Evolutionary conservation across 495 filamentous ascomycete genomes (phyloP).

Genomic region (Podospora anserina): DNA sequence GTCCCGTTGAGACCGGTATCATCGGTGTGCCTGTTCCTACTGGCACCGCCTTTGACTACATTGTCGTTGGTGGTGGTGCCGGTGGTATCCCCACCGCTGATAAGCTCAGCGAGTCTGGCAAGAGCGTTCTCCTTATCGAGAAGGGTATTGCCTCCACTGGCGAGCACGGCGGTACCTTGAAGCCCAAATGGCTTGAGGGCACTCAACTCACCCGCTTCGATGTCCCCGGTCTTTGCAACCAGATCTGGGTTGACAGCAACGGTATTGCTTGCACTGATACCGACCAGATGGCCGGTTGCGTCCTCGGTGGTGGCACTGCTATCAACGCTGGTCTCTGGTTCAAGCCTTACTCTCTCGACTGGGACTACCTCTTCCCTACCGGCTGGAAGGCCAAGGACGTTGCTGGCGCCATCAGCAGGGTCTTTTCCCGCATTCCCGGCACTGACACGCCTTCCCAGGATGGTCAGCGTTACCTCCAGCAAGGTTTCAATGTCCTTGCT

Average conservation of each 20-base stretch:
- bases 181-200: constrained; percentile 61
- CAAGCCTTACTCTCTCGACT: constrained; percentile 54
- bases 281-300: constrained; percentile 71
- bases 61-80: constrained; percentile 63
- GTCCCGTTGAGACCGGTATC: constrained; percentile 22
- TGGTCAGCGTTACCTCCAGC: constrained; percentile 64
- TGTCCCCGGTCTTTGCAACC: constrained; percentile 73
- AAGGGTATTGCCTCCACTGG: constrained; percentile 60
- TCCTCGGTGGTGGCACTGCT: constrained; percentile 74
- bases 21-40: constrained; percentile 44
- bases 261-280: constrained; percentile 67
- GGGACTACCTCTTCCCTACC: constrained; percentile 68
- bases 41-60: constrained; percentile 60
- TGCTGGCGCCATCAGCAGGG: constrained; percentile 51
- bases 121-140: constrained; percentile 64
- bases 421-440: constrained; percentile 68
- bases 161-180: constrained; percentile 54
- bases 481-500: constrained; percentile 59
- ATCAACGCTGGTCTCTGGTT: constrained; percentile 64
- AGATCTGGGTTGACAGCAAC: constrained; percentile 61
- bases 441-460: constrained; percentile 65
- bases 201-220: constrained; percentile 72
- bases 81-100: constrained; percentile 65
- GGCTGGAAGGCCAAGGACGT: constrained; percentile 70
- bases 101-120: constrained; percentile 59